Percentiles rank a stretch among this genome's conserved stretches.
phyloP scores from a whole-genome alignment of 2,329 filamentous ascomycete species.

The Neofusicoccum sp. region DNA sequence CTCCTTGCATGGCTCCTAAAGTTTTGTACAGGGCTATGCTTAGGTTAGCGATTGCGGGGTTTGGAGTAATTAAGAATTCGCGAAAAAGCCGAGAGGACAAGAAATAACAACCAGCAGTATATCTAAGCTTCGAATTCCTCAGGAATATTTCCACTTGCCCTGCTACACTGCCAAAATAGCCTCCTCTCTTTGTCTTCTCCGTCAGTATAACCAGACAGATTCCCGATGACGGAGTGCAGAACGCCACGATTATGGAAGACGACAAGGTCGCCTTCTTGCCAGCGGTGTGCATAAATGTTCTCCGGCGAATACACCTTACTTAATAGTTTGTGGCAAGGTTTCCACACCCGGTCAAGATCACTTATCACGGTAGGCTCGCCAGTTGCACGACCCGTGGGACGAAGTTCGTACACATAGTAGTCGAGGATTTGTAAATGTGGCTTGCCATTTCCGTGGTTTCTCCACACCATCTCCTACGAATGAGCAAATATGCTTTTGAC shows the following conservation, averaged over 20 bases:
- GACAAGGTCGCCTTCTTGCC: constrained; percentile 28
- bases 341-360: constrained; percentile 24
- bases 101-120: no score
- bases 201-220: constrained; percentile 20
- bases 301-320: constrained; percentile 27
- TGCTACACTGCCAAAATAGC: constrained; percentile 29
- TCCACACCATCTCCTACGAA: constrained; percentile 21
- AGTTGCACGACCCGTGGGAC: constrained; percentile 22
- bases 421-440: constrained; percentile 28
- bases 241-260: constrained; percentile 30
- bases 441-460: constrained; percentile 20
- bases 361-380: constrained; percentile 21
- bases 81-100: no score
- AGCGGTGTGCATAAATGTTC: constrained; percentile 33
- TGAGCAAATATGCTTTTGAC: neutral
- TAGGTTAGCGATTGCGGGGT: no score
- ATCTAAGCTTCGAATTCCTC: no score
- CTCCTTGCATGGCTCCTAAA: no score
- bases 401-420: constrained; percentile 24
- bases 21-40: no score
- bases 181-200: constrained; percentile 21
- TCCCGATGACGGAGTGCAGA: constrained; percentile 33
- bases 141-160: no score
- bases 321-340: constrained; percentile 28
- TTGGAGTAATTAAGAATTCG: no score